These are phyloP conservation scores for Corinectria fuckeliana DNA, from an alignment of 2,329 filamentous ascomycete genomes.

Conservation along the genomic window DNA sequence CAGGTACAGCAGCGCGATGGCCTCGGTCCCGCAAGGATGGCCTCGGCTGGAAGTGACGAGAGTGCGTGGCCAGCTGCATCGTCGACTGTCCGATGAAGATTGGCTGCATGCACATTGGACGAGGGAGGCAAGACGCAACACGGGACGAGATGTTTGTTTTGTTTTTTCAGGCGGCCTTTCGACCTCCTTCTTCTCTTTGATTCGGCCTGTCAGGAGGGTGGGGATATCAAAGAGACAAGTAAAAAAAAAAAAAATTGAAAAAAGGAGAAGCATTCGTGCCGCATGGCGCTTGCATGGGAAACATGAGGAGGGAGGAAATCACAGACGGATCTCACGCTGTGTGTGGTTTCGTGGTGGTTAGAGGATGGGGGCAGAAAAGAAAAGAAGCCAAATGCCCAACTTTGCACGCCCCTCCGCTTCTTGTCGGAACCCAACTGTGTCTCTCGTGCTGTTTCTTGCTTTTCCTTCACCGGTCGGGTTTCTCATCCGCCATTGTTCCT, in stretches of 20 bases:
- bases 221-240: neutral
- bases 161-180: no score
- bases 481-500: neutral
- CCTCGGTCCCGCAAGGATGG: neutral
- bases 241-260: neutral
- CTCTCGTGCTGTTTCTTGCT: no score
- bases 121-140: neutral
- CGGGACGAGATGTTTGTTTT: neutral
- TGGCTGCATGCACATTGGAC: neutral
- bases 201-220: neutral
- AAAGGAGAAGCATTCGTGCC: neutral
- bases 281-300: neutral
- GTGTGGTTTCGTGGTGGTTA: neutral
- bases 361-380: neutral
- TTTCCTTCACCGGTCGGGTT: neutral
- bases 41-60: slow-evolving; percentile 6
- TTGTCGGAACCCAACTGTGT: no score
- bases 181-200: neutral
- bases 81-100: neutral
- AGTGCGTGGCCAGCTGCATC: neutral
- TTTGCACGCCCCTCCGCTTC: neutral
- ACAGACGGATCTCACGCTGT: neutral
- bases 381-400: neutral
- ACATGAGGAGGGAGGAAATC: slow-evolving; percentile 3
- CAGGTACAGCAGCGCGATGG: slow-evolving; percentile 6